These are phyloP conservation scores for Tremellales sp. DNA, from an alignment of 1,284 basidiomycete genomes.

Conservation along the genomic window DNA sequence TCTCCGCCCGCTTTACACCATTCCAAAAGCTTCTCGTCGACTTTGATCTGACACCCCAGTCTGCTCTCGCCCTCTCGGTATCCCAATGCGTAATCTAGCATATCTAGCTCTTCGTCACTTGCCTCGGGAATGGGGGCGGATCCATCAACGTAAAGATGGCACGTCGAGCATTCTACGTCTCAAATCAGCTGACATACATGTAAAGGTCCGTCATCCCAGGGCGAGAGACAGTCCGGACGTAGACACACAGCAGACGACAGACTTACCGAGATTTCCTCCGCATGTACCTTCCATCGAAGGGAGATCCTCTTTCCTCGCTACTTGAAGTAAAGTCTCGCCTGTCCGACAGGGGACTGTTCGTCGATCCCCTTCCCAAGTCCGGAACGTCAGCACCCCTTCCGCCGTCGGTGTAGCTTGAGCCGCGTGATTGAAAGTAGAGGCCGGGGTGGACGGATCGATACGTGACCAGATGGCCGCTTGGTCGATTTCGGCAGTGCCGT, in stretches of 20 bases:
- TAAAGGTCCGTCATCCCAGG: too few species aligned
- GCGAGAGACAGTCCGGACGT: neutral
- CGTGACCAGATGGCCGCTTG: constrained; percentile 50
- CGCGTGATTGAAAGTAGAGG: neutral
- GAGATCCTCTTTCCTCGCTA: constrained; percentile 38
- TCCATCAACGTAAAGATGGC: constrained; percentile 41
- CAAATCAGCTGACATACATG: neutral
- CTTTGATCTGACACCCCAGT: constrained; percentile 47
- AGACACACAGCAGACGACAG: neutral
- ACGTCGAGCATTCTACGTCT: constrained; percentile 47
- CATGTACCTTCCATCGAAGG: constrained; percentile 48
- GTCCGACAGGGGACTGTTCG: constrained; percentile 22
- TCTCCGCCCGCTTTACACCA: constrained; percentile 40
- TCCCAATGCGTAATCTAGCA: constrained; percentile 44
- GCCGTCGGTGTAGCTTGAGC: neutral
- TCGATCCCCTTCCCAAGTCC: constrained; percentile 33
- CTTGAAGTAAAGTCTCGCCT: constrained; percentile 41
- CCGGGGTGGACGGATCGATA: constrained; percentile 4
- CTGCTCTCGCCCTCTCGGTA: constrained; percentile 38
- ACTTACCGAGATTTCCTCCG: constrained; percentile 44
- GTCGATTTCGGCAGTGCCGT: constrained; percentile 63
- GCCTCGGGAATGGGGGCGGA: constrained; percentile 30
- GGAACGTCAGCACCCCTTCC: constrained; percentile 27
- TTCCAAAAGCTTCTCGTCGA: constrained; percentile 34
- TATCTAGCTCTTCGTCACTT: constrained; percentile 46